phyloP scores from a whole-genome alignment of 768 basidiomycete species.

The Coprinellus micaceus region DNA sequence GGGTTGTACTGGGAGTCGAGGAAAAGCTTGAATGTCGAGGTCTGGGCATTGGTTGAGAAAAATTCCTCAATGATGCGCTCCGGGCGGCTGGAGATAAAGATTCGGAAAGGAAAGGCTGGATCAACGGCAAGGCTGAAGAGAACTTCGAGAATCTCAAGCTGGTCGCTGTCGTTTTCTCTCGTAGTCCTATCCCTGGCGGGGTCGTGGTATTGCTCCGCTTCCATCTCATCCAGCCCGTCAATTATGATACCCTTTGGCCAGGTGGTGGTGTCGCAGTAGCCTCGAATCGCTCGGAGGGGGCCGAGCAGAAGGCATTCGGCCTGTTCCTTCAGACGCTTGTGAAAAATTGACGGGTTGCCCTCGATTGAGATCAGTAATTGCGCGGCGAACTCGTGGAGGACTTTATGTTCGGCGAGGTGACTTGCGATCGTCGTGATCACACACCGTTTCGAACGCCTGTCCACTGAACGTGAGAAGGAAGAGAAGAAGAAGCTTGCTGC shows the following conservation, averaged over 20 bases:
- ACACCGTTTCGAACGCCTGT: no score
- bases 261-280: not conserved
- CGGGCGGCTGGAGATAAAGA: slow-evolving; percentile 3
- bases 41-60: not conserved
- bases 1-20: not conserved
- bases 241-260: slow-evolving; percentile 2
- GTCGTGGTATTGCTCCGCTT: not conserved
- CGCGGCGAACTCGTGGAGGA: no score
- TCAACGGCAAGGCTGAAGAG: not conserved
- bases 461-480: no score
- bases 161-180: not conserved
- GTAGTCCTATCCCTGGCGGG: not conserved
- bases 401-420: no score
- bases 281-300: no score
- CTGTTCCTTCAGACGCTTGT: no score
- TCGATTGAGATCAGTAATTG: no score
- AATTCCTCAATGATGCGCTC: not conserved
- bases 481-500: no score
- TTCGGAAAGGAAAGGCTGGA: not conserved
- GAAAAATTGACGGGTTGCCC: no score
- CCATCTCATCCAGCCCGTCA: slow-evolving; percentile 6
- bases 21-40: not conserved
- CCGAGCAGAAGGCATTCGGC: no score
- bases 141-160: not conserved
- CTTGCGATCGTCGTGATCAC: no score